Percentiles rank a stretch among this genome's conserved stretches.
Conservation (phyloP, 2,329 filamentous ascomycete genomes). For the Talaromyces albobiverticillius region DNA sequence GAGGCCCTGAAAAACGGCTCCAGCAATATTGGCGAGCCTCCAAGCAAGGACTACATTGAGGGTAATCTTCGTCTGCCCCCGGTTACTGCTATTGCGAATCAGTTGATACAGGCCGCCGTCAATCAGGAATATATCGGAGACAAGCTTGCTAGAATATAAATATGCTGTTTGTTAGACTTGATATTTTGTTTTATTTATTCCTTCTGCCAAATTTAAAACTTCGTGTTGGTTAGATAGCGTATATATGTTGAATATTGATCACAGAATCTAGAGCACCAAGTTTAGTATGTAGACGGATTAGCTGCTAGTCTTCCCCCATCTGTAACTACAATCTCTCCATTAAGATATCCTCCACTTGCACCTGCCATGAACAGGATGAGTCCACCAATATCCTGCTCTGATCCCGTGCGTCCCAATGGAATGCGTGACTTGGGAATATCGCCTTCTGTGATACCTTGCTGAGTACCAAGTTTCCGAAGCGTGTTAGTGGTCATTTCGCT, state of each 20-base stretch:
- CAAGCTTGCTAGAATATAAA: constrained; percentile 51
- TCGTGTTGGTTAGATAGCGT: too few relatives aligned
- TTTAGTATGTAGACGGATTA: constrained; percentile 12
- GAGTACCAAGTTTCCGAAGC: neutral
- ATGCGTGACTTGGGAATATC: constrained; percentile 6
- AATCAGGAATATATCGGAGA: constrained; percentile 63
- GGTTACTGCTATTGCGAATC: constrained; percentile 86
- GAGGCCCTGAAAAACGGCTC: constrained; percentile 68
- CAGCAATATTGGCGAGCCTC: constrained; percentile 63
- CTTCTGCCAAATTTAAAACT: neutral
- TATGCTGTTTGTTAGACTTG: neutral
- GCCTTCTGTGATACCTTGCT: constrained; percentile 9
- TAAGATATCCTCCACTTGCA: constrained; percentile 52
- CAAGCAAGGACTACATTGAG: constrained; percentile 67
- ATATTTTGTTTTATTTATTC: neutral
- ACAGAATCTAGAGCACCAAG: neutral
- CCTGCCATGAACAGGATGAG: constrained; percentile 52
- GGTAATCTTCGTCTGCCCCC: constrained; percentile 79
- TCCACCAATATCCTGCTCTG: constrained; percentile 47
- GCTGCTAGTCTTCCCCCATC: constrained; percentile 35
- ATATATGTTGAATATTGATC: neutral
- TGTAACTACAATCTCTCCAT: constrained; percentile 51
- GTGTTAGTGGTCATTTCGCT: constrained; percentile 10
- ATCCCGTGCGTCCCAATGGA: constrained; percentile 35
- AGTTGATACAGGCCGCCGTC: constrained; percentile 75